These are phyloP conservation scores for Diaporthe citri DNA, from an alignment of 2,329 filamentous ascomycete genomes.

Conservation along the genomic window DNA sequence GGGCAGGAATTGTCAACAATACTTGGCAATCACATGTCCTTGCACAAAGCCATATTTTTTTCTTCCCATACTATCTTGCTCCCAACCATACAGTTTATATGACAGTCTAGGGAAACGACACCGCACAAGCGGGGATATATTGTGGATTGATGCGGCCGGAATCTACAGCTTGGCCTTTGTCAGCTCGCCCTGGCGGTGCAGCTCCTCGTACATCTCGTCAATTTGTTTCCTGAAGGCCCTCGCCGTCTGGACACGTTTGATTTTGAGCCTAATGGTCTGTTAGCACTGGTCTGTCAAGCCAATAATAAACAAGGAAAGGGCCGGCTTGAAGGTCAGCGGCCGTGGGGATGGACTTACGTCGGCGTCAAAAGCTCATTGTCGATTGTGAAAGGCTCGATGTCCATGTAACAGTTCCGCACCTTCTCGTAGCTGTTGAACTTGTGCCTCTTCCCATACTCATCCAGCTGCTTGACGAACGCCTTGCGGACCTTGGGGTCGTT, in stretches of 20 bases:
- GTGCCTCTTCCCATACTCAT: constrained; percentile 81
- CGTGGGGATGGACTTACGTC: constrained; percentile 73
- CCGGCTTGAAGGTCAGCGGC: neutral
- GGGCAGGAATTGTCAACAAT: neutral
- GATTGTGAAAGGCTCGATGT: constrained; percentile 90
- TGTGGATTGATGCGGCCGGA: neutral
- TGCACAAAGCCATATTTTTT: neutral
- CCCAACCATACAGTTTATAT: neutral
- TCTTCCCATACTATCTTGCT: neutral
- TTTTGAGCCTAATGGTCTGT: constrained; percentile 61
- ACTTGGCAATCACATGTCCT: neutral
- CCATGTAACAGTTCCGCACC: constrained; percentile 79
- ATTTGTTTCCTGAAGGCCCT: constrained; percentile 67
- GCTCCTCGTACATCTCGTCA: constrained; percentile 68
- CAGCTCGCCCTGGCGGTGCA: constrained; percentile 54
- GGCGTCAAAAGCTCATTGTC: constrained; percentile 92
- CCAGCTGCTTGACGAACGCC: constrained; percentile 83
- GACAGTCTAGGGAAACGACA: neutral
- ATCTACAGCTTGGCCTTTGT: constrained; percentile 61
- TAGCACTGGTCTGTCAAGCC: constrained; percentile 22
- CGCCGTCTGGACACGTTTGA: constrained; percentile 69
- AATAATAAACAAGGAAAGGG: neutral
- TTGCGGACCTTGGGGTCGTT: constrained; percentile 78
- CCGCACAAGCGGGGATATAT: neutral
- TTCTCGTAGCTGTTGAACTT: constrained; percentile 95